These are phyloP conservation scores for Galerina sulciceps DNA, from an alignment of 768 basidiomycete genomes.

Conservation along the genomic window DNA sequence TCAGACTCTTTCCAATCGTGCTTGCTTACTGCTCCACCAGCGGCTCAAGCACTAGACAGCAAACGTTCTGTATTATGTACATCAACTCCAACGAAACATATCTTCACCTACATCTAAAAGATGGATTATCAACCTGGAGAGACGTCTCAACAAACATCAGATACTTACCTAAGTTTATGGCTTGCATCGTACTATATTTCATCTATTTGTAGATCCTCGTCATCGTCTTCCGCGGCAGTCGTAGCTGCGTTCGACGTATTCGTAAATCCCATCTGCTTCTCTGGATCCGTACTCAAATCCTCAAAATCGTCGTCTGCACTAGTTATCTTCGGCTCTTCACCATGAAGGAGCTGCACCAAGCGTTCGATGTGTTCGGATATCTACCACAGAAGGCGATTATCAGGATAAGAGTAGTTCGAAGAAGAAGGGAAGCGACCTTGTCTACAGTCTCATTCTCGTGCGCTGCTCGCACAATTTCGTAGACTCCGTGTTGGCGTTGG, in stretches of 20 bases:
- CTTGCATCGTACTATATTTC: constrained; percentile 53
- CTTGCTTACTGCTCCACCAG: too few relatives aligned
- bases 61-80: too few relatives aligned
- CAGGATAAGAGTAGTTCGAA: background rate
- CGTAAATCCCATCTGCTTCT: constrained; percentile 11
- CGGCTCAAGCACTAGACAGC: too few relatives aligned
- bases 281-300: constrained; percentile 16
- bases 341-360: constrained; percentile 83
- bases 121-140: too few relatives aligned
- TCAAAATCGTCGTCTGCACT: constrained; percentile 33
- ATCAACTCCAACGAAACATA: too few relatives aligned
- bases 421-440: constrained; percentile 49
- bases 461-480: constrained; percentile 78
- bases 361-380: constrained; percentile 88
- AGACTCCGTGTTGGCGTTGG: constrained; percentile 80
- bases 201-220: constrained; percentile 75
- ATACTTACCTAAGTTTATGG: too few relatives aligned
- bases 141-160: too few relatives aligned
- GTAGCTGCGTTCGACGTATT: constrained; percentile 8
- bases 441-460: constrained; percentile 84
- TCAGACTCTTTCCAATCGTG: too few relatives aligned
- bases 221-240: constrained; percentile 45
- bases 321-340: constrained; percentile 66
- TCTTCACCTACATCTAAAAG: too few relatives aligned
- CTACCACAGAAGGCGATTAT: constrained; percentile 39